These are phyloP conservation scores for Aspergillus fijiensis DNA, from an alignment of 2,329 filamentous ascomycete species.

Conservation along the genomic window DNA sequence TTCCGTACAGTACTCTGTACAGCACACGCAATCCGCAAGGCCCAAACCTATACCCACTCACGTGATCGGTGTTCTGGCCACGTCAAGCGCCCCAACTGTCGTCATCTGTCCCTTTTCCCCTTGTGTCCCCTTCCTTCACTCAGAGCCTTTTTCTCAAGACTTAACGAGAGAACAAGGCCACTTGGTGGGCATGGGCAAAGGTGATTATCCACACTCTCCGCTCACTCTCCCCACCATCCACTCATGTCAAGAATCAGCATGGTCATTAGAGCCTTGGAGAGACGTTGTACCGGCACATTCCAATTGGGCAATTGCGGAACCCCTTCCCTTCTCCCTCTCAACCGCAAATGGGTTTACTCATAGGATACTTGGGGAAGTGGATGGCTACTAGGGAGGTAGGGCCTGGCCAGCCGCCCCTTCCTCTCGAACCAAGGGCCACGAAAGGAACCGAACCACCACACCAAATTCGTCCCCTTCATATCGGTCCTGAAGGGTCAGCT, in stretches of 20 bases:
- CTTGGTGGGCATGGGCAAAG: too few relatives aligned
- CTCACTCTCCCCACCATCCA: background rate
- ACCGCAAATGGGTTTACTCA: background rate
- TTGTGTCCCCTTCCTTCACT: background rate
- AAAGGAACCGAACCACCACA: conserved; percentile 4
- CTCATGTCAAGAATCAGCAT: background rate
- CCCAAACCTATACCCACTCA: background rate
- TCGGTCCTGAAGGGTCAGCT: too few relatives aligned
- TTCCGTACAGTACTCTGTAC: too few relatives aligned
- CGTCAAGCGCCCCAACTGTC: conserved; percentile 1
- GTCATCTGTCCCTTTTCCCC: background rate
- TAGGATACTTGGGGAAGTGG: background rate
- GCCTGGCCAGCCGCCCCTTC: background rate
- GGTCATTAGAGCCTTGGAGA: background rate
- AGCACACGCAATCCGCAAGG: background rate
- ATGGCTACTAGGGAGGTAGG: too few relatives aligned
- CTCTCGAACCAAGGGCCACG: conserved; percentile 1
- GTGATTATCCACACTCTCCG: background rate
- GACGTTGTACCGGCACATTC: background rate
- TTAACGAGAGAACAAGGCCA: too few relatives aligned
- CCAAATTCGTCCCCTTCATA: background rate
- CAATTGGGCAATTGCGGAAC: background rate
- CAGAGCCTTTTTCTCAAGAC: too few relatives aligned
- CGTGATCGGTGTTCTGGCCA: conserved; percentile 7
- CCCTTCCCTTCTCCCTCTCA: background rate